Evolutionary conservation across 2,329 filamentous ascomycete species (phyloP), one percentile per base, ranked within the genome.

Genomic region (Helminthosporium solani): DNA sequence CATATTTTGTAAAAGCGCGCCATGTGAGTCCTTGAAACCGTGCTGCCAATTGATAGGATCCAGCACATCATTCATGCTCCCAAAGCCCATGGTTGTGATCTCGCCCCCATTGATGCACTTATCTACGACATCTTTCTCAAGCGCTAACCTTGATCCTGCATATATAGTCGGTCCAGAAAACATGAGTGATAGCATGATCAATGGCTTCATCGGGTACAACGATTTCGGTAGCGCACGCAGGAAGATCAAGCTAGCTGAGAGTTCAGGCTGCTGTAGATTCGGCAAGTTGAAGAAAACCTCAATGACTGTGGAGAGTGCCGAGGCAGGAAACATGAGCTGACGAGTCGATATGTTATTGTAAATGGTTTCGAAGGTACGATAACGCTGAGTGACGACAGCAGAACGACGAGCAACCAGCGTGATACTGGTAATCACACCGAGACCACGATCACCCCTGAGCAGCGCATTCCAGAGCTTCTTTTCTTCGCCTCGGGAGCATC

Each of bases 401-500:
- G n/a, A n/a, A n/a, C 54, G 52, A 15, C 58, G 67, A 0, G 44
- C 53, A 0, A 45, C 46, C 7, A 70, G 52, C 0, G 55, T 69
- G 0, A 65, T 25, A n/a, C 60, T 52, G 0, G 61, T 64, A 8
- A 73, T 54, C 4, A 70, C 56, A 1, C 66, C 61, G 0, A 73
- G 42, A 0, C 70, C 70, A 18, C 67, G 65, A 0, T 70, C 70
- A 5, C 61, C 68, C 2, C 70, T 70, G 14, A 67, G 55, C 1
- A 73, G 50, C 2, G 55, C 54, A 8, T 66, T 49, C 50, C 67
- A 72, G 0, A 73, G 48, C 0, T 45, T 44, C 7, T 53, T 52
- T 2, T 70, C 63, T 2, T 60, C 58, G 1, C 49, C 56, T 0
- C 43, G 47, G 0, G 59, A 63, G 1, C 54, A 46, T 25, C 6